These are phyloP conservation scores for Plectranthus barbatus DNA, from an alignment of 257 asterid species.

Conservation along the genomic window DNA sequence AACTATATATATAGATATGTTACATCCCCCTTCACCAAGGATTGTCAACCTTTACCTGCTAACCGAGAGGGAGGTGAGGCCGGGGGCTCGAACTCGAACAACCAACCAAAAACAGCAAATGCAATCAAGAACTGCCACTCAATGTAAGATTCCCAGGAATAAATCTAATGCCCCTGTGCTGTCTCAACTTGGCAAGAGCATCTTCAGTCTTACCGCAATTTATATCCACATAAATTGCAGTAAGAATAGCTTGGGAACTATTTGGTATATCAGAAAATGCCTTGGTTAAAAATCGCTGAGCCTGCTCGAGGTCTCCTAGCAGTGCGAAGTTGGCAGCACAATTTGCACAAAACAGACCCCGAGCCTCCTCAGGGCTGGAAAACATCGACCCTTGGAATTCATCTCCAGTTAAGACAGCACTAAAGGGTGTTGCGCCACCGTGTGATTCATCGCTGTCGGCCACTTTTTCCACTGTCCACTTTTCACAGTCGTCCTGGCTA, in stretches of 20 bases:
- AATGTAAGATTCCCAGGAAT: constrained; percentile 14
- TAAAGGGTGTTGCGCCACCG: constrained; percentile 29
- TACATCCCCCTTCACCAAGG: constrained; percentile 29
- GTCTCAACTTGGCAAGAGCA: constrained; percentile 55
- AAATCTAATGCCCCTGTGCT: constrained; percentile 36
- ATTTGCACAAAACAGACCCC: constrained; percentile 54
- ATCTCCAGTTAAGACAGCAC: no score
- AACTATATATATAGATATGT: constrained; percentile 30
- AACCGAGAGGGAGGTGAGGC: constrained; percentile 19
- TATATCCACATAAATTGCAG: constrained; percentile 64
- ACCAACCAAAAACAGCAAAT: no score
- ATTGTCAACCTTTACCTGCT: constrained; percentile 28
- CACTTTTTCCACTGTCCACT: constrained; percentile 49
- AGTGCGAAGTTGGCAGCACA: constrained; percentile 50
- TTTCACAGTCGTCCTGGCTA: constrained; percentile 54
- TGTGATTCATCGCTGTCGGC: constrained; percentile 46
- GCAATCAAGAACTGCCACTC: constrained; percentile 35
- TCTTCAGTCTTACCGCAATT: constrained; percentile 45
- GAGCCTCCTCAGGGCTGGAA: constrained; percentile 72
- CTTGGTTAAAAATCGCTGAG: constrained; percentile 33
- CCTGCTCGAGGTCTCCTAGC: constrained; percentile 59
- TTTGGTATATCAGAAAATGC: constrained; percentile 47
- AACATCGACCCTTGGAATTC: constrained; percentile 17
- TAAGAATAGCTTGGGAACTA: constrained; percentile 45
- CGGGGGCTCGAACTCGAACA: no score